Evolutionary conservation across 169 alveolate genomes (phyloP).

Genomic region (Babesia sp.): DNA sequence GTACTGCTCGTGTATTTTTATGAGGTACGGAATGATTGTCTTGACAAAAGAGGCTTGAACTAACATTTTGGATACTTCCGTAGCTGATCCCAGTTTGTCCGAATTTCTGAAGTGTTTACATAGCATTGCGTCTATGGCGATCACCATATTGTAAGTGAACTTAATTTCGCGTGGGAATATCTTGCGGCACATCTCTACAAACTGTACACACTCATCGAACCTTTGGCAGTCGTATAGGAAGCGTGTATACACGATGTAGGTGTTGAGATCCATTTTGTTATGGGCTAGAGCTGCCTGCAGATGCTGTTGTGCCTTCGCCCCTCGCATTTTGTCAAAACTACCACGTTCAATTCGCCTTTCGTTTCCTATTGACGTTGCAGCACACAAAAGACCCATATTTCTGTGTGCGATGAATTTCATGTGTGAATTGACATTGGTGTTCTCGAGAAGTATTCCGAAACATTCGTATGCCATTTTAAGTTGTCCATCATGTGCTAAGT

Average conservation of each 20-base stretch:
- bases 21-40: slow-evolving; percentile 15
- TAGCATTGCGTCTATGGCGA: slow-evolving; percentile 49
- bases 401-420: slow-evolving; percentile 49
- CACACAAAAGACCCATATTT: slow-evolving; percentile 61
- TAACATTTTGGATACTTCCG: slow-evolving; percentile 53
- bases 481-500: slow-evolving; percentile 47
- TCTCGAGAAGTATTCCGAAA: slow-evolving; percentile 52
- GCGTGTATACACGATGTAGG: slow-evolving; percentile 34
- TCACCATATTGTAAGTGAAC: slow-evolving; percentile 46
- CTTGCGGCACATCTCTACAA: slow-evolving; percentile 41
- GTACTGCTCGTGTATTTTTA: slow-evolving; percentile 15
- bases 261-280: slow-evolving; percentile 32
- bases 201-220: slow-evolving; percentile 41
- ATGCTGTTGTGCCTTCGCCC: slow-evolving; percentile 64
- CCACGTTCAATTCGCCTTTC: slow-evolving; percentile 38
- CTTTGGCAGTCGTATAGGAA: slow-evolving; percentile 56
- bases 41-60: slow-evolving; percentile 30
- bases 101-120: slow-evolving; percentile 50
- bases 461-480: slow-evolving; percentile 57
- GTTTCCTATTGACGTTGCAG: slow-evolving; percentile 38
- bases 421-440: slow-evolving; percentile 20
- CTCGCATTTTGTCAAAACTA: slow-evolving; percentile 35
- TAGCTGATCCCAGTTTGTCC: slow-evolving; percentile 40
- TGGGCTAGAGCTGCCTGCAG: slow-evolving; percentile 40
- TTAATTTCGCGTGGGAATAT: slow-evolving; percentile 44